phyloP scores from a whole-genome alignment of 345 rosid genomes.

The Eucalyptus camaldulensis region DNA sequence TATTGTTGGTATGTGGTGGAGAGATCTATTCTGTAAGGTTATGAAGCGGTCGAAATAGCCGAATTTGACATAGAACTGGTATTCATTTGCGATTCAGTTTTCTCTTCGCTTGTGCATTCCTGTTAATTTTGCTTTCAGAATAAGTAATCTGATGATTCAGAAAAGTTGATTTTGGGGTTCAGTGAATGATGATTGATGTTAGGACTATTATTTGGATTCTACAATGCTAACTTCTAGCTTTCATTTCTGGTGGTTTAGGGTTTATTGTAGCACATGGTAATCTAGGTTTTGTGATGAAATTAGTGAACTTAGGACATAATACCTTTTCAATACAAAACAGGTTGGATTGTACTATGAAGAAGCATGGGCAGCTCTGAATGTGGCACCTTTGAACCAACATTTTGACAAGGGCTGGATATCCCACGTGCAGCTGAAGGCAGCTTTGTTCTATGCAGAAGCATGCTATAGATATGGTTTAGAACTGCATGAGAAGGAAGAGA shows the following conservation, averaged over 20 bases:
- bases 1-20: background rate
- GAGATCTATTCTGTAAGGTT: background rate
- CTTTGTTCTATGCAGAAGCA: constrained; percentile 78
- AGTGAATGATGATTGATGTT: background rate
- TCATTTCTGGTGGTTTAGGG: background rate
- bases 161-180: background rate
- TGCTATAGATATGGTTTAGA: constrained; percentile 77
- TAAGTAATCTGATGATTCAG: background rate
- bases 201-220: background rate
- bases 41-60: background rate
- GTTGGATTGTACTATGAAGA: constrained; percentile 92
- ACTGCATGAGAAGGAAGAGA: constrained; percentile 93
- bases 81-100: background rate
- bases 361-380: constrained; percentile 63
- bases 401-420: constrained; percentile 87
- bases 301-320: background rate
- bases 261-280: background rate
- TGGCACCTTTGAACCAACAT: constrained; percentile 81
- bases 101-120: background rate
- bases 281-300: background rate
- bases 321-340: constrained; percentile 17
- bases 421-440: constrained; percentile 89
- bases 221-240: background rate
- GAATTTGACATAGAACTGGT: background rate
- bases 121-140: background rate